Percentiles rank a stretch among this genome's conserved stretches.
phyloP scores from a whole-genome alignment of 2,329 filamentous ascomycete species.

The Alternaria ventricosa region DNA sequence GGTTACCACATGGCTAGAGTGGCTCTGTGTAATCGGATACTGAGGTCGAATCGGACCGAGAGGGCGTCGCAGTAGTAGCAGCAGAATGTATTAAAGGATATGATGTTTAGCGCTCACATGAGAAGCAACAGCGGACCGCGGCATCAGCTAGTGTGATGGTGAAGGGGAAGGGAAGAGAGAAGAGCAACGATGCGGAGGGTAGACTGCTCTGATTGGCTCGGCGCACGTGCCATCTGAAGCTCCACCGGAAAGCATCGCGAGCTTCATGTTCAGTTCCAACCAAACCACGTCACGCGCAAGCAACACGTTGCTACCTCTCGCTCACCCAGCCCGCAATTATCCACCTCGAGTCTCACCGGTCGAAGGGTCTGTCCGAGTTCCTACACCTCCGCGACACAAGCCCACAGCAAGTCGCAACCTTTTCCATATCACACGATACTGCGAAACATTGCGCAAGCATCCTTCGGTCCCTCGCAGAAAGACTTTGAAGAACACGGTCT shows the following conservation, averaged over 20 bases:
- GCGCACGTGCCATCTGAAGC: not conserved
- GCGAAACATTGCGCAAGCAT: not conserved
- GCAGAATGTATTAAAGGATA: not conserved
- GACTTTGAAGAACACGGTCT: not conserved
- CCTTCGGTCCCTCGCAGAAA: not conserved
- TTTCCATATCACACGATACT: not conserved
- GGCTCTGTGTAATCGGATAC: not conserved
- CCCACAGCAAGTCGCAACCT: not conserved
- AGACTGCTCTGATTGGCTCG: not conserved
- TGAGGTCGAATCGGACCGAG: not conserved
- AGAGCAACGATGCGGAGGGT: not conserved
- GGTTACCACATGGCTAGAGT: not conserved
- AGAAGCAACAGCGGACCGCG: fast-evolving
- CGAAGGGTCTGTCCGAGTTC: not conserved
- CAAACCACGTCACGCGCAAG: not conserved
- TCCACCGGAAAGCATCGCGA: slow-evolving; percentile 3
- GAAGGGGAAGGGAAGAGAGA: no score
- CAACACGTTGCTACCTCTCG: not conserved
- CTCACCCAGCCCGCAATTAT: not conserved
- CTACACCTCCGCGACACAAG: not conserved
- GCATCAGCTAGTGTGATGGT: not conserved
- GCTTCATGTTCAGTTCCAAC: not conserved
- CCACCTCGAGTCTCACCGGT: no score
- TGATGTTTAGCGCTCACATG: not conserved
- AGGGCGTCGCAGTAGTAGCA: not conserved